Conservation (phyloP, 345 rosid species). For the Murraya koenigii region DNA sequence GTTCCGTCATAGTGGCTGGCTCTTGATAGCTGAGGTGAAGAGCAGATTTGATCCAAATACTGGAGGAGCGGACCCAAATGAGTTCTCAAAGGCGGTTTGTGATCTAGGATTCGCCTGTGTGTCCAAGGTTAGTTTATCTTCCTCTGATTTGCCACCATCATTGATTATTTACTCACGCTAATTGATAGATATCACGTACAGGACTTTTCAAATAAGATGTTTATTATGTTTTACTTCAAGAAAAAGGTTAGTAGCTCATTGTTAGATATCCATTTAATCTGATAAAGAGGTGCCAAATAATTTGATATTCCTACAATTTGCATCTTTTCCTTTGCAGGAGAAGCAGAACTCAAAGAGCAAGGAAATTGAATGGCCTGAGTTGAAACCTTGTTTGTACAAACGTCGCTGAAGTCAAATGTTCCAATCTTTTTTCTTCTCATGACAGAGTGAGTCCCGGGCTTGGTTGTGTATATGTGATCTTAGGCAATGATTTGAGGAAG, state of each 20-base stretch:
- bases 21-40: conserved; percentile 93
- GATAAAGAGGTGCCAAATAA: not conserved
- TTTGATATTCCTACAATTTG: not conserved
- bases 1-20: conserved; percentile 66
- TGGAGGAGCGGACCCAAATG: conserved; percentile 85
- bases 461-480: not conserved
- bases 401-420: conserved; percentile 40
- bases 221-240: conserved; percentile 65
- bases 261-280: not conserved
- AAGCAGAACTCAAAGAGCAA: conserved; percentile 41
- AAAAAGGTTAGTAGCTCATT: conserved; percentile 57
- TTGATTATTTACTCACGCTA: not conserved
- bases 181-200: conserved; percentile 28
- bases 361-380: conserved; percentile 76
- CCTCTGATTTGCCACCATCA: not conserved
- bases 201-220: conserved; percentile 94
- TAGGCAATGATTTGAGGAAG: not conserved
- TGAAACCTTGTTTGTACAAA: conserved; percentile 91
- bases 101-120: conserved; percentile 66
- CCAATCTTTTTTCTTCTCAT: not conserved
- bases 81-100: conserved; percentile 65
- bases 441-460: not conserved
- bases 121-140: conserved; percentile 42
- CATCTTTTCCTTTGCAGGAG: conserved; percentile 40
- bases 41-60: conserved; percentile 91